Evolutionary conservation across 176 grass and related monocot species (phyloP).

Genomic region (Poa pratensis): DNA sequence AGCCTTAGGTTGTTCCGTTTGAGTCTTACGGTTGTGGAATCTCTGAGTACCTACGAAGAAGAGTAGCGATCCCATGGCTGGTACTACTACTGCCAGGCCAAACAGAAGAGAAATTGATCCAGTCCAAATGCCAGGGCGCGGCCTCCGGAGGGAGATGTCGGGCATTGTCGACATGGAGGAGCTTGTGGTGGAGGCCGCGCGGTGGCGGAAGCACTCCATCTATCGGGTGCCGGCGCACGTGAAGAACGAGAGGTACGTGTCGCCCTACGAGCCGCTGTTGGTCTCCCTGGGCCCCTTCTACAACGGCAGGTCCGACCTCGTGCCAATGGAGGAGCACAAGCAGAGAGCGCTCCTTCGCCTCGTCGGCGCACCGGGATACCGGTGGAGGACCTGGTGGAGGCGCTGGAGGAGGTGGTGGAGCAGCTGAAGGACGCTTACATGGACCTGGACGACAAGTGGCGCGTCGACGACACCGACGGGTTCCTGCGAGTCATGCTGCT

Average conservation of each 20-base stretch:
- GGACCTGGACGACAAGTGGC: conserved; percentile 50
- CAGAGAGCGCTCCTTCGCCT: conserved; percentile 66
- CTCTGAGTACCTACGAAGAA: too few relatives aligned
- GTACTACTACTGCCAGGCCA: too few relatives aligned
- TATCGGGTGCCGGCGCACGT: conserved; percentile 58
- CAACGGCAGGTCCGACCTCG: conserved; percentile 48
- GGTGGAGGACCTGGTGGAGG: conserved; percentile 41
- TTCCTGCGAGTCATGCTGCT: conserved; percentile 65
- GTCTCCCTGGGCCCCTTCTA: conserved; percentile 83
- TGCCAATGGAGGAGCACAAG: conserved; percentile 81
- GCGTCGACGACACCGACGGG: neutral
- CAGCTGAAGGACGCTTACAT: conserved; percentile 57
- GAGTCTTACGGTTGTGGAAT: too few relatives aligned
- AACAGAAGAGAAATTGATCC: neutral
- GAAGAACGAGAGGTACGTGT: conserved; percentile 34
- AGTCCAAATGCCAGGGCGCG: neutral
- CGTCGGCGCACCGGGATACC: conserved; percentile 48
- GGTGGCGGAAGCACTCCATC: conserved; percentile 60
- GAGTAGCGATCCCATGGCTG: too few relatives aligned
- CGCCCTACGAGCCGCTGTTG: conserved; percentile 68
- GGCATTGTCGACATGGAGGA: conserved; percentile 51
- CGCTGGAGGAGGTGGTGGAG: conserved; percentile 23
- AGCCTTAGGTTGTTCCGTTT: too few relatives aligned
- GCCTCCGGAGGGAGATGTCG: conserved; percentile 14
- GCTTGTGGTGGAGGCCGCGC: conserved; percentile 25